phyloP scores from a whole-genome alignment of 768 basidiomycete genomes.

The Lactarius psammicola region DNA sequence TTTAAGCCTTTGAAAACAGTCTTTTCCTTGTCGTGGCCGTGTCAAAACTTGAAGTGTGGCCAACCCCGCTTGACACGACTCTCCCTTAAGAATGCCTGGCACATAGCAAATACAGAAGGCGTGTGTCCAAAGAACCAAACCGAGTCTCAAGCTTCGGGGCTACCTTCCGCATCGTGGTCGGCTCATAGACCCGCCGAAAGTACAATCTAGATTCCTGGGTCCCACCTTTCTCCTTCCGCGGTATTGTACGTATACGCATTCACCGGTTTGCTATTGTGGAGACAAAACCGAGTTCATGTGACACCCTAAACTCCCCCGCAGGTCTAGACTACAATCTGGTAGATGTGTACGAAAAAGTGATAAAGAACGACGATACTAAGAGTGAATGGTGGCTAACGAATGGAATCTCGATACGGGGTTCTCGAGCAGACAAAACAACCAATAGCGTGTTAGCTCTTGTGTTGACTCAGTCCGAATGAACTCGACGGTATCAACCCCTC shows the following conservation, averaged over 20 bases:
- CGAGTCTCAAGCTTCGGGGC: too few relatives aligned
- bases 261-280: background rate
- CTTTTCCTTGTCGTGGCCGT: too few relatives aligned
- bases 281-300: background rate
- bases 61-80: too few relatives aligned
- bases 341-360: background rate
- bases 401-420: background rate
- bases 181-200: background rate
- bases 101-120: too few relatives aligned
- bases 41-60: too few relatives aligned
- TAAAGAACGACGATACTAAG: background rate
- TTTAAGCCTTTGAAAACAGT: too few relatives aligned
- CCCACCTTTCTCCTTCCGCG: background rate
- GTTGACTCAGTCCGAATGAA: too few relatives aligned
- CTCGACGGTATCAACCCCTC: background rate
- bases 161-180: too few relatives aligned
- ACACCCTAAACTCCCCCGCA: background rate
- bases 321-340: background rate
- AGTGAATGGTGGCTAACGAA: background rate
- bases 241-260: too few relatives aligned
- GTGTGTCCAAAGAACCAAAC: too few relatives aligned
- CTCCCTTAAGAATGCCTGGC: too few relatives aligned
- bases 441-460: background rate
- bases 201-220: background rate
- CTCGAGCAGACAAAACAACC: background rate